Evolutionary conservation across 106 monocot species (phyloP).

Genomic region (Platanthera guangdongensis): DNA sequence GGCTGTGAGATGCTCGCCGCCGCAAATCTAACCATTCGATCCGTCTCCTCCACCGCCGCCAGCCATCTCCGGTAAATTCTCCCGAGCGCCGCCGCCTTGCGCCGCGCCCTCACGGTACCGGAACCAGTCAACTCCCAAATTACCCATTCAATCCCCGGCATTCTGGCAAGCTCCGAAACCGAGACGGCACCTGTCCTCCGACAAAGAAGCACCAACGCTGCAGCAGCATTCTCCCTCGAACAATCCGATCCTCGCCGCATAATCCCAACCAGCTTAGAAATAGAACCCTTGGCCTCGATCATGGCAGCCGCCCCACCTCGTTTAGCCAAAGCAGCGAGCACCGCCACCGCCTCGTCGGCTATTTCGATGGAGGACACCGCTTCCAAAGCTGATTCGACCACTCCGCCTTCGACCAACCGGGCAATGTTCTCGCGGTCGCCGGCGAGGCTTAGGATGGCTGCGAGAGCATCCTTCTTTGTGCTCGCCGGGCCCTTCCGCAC

Average conservation of each 20-base stretch:
- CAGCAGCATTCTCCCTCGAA: slow-evolving; percentile 59
- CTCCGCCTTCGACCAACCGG: slow-evolving; percentile 37
- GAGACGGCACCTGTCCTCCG: slow-evolving; percentile 12
- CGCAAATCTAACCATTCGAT: slow-evolving; percentile 12
- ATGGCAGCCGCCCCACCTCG: slow-evolving; percentile 55
- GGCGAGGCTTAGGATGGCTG: slow-evolving; percentile 48
- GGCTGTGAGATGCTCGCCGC: background rate
- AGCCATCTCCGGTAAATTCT: slow-evolving; percentile 56
- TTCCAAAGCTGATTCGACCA: slow-evolving; percentile 31
- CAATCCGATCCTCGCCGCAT: slow-evolving; percentile 50
- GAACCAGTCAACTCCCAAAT: slow-evolving; percentile 75
- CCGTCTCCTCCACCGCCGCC: slow-evolving; percentile 19
- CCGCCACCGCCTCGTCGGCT: slow-evolving; percentile 45
- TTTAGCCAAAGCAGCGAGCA: slow-evolving; percentile 60
- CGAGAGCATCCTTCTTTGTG: slow-evolving; percentile 49
- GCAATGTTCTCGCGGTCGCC: slow-evolving; percentile 59
- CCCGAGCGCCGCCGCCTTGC: slow-evolving; percentile 73
- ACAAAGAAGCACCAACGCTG: slow-evolving; percentile 34
- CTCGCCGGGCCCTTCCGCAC: slow-evolving; percentile 33
- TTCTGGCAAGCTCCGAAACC: slow-evolving; percentile 29
- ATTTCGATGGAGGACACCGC: slow-evolving; percentile 21
- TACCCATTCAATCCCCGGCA: slow-evolving; percentile 70
- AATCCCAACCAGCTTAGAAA: slow-evolving; percentile 27
- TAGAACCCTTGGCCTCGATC: slow-evolving; percentile 20
- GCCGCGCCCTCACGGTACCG: slow-evolving; percentile 50